A percentile compares a stretch with the other conserved stretches of the same genome.
These are phyloP conservation scores for Rosa rugosa DNA, from an alignment of 306 rosid genomes.

Conservation along the genomic window DNA sequence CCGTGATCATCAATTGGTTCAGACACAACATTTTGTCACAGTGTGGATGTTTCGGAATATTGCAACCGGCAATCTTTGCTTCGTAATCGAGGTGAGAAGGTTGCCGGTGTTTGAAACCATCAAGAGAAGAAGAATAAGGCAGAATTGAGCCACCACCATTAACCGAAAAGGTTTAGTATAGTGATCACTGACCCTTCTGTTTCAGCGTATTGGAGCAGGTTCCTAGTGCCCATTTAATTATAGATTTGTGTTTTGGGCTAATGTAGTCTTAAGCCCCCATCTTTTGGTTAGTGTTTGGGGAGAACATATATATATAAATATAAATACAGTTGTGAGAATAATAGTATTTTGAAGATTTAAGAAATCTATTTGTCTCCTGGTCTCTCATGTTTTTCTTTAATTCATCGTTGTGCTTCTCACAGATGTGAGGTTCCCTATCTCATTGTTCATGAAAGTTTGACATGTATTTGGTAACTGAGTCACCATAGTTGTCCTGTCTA, in stretches of 20 bases:
- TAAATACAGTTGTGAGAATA: not conserved
- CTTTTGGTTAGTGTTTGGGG: not conserved
- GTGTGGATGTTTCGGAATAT: slow-evolving; percentile 9
- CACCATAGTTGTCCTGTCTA: not conserved
- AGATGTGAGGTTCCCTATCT: not conserved
- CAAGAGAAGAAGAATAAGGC: slow-evolving; percentile 4
- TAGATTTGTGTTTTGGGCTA: not conserved
- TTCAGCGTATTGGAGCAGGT: not conserved
- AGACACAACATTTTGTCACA: not conserved
- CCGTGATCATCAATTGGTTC: not conserved
- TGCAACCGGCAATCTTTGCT: slow-evolving; percentile 6
- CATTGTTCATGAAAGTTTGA: not conserved
- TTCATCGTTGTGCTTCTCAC: not conserved
- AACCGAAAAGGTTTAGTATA: not conserved
- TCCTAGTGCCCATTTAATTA: not conserved
- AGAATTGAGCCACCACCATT: not conserved
- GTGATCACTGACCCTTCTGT: not conserved
- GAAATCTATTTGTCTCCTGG: not conserved
- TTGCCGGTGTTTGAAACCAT: not conserved
- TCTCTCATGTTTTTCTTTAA: not conserved
- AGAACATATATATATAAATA: not conserved
- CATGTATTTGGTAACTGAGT: not conserved
- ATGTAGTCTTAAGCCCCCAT: not conserved
- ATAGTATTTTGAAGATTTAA: not conserved
- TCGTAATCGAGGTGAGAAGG: not conserved